Evolutionary conservation across 352 stramenopile genomes (phyloP).

Genomic region (Globisporangium polare): DNA sequence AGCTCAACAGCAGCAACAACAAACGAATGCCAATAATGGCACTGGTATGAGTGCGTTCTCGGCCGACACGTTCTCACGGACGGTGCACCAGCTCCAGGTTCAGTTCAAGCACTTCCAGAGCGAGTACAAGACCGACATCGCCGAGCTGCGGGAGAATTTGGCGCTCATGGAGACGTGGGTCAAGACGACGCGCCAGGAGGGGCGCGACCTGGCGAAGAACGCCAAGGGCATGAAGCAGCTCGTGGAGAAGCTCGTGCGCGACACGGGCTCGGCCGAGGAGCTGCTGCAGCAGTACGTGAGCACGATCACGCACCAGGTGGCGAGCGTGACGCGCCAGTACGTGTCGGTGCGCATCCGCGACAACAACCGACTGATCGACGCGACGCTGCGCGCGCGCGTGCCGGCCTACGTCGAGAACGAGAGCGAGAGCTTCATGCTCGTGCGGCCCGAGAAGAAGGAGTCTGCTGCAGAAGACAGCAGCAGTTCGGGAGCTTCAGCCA

Average conservation of each 20-base stretch:
- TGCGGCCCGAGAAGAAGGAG: conserved; percentile 47
- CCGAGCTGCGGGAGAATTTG: conserved; percentile 33
- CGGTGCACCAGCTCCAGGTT: conserved; percentile 29
- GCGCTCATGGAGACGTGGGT: conserved; percentile 38
- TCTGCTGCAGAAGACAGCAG: conserved; percentile 12
- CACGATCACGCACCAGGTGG: conserved; percentile 82
- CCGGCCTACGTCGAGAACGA: conserved; percentile 67
- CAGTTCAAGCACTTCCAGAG: conserved; percentile 37
- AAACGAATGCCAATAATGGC: not conserved
- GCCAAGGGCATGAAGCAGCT: conserved; percentile 64
- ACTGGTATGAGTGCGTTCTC: not conserved
- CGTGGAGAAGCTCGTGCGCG: conserved; percentile 73
- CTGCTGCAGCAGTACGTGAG: conserved; percentile 81
- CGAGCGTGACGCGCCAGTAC: conserved; percentile 77
- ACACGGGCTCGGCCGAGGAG: conserved; percentile 61
- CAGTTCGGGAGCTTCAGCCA: conserved; percentile 1
- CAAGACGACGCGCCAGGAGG: conserved; percentile 39
- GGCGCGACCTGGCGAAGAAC: conserved; percentile 38
- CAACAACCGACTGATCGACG: conserved; percentile 77
- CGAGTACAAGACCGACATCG: conserved; percentile 31
- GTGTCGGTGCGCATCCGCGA: conserved; percentile 76
- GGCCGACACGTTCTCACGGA: conserved; percentile 14
- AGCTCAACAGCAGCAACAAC: not conserved
- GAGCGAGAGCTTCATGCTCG: conserved; percentile 63
- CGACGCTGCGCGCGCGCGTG: conserved; percentile 63